Evolutionary conservation across 805 yeast genomes (phyloP), one percentile per base, ranked within the genome.

Genomic region (Ogataea degrootiae): DNA sequence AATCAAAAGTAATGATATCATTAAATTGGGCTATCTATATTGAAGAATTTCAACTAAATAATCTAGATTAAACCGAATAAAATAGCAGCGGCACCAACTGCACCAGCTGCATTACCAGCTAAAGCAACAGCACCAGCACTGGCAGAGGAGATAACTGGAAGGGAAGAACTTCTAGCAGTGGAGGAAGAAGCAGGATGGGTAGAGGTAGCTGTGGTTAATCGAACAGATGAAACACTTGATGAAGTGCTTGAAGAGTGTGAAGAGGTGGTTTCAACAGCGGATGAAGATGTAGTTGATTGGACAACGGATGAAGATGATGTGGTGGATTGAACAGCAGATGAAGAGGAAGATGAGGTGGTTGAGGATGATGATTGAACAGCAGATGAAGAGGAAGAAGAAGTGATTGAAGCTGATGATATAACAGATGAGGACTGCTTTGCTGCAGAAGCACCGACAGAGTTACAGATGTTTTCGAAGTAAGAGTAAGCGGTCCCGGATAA

Each of bases 381-480:
- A 15, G 63, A 38, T 4, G 65, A 22, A 16, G 67, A 43, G 12
- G 65, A 42, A 16, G 68, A 39, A 15, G 66, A 31, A 2, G 68
- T 44, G 8, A 66, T 36, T n/a, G 67, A 36, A 14, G 69, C 44
- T 7, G 71, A 48, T 5, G 69, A 44, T n/a, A 70, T 40, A 11
- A 68, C 44, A 12, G 70, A 43, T 8, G 72, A 49, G 14, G 73
- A 45, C 12, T 71, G 48, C 12, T 23, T 22, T 26, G 56, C 58
- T 34, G 70, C 63, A 21, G 61, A 50, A 43, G 70, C 74, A 49
- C 75, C 73, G 55, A 69, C 73, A 51, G 71, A 75, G 11, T 65
- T 49, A 69, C 91, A 85, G 19, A 80, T 58, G 49, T 65, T 53
- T 61, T 77, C 62, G 66, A 87, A 86, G 19, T 82, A 75, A 33